Conservation (phyloP, 371 early-diverging fungal genomes). For the Mucor irregularis region DNA sequence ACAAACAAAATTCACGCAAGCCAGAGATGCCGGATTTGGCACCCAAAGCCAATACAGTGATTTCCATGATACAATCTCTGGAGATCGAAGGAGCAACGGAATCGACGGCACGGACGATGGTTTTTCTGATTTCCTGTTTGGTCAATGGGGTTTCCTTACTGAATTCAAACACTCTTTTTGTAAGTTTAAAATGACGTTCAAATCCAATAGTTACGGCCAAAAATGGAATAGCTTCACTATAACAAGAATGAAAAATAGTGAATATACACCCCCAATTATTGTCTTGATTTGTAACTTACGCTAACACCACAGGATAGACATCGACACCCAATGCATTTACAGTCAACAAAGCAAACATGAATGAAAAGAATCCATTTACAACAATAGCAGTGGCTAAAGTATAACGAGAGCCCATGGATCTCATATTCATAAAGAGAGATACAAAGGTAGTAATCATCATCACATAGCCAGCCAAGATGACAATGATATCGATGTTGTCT, state of each 20-base stretch:
- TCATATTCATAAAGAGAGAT: conserved; percentile 84
- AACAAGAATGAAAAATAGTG: neutral
- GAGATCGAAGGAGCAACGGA: conserved; percentile 68
- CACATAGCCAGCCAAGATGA: conserved; percentile 81
- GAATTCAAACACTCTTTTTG: conserved; percentile 73
- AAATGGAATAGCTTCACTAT: conserved; percentile 88
- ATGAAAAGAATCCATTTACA: conserved; percentile 74
- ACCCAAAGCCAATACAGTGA: conserved; percentile 75
- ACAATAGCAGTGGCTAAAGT: conserved; percentile 71
- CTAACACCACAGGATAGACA: conserved; percentile 76
- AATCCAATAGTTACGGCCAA: conserved; percentile 92
- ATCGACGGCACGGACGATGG: conserved; percentile 71
- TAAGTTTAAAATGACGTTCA: conserved; percentile 83
- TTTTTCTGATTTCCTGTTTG: conserved; percentile 58
- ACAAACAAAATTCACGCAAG: conserved; percentile 78
- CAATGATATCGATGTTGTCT: conserved; percentile 77
- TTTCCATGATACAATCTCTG: conserved; percentile 83
- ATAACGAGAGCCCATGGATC: conserved; percentile 82
- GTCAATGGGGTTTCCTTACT: conserved; percentile 35
- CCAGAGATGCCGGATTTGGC: conserved; percentile 78
- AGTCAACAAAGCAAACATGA: conserved; percentile 75
- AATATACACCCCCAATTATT: neutral
- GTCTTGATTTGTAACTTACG: conserved; percentile 32
- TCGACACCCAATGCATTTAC: conserved; percentile 66
- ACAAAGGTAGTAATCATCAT: conserved; percentile 85